A percentile compares a stretch with the other conserved stretches of the same genome.
Evolutionary conservation across 805 yeast genomes (phyloP).

Genomic region (Pichia pseudocactophila): DNA sequence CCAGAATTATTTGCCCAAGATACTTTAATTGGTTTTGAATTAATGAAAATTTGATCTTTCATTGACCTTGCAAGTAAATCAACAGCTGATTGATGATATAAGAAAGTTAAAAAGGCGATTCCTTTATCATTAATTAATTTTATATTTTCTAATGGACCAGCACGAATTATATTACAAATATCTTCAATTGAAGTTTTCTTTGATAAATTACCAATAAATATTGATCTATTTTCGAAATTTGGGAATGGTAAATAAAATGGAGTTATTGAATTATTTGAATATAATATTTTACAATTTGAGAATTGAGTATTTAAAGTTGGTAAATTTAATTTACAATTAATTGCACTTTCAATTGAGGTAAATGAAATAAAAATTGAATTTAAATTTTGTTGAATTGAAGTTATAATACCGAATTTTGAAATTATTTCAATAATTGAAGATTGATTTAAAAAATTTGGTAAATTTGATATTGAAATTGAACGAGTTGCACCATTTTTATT

Average conservation of each 20-base stretch:
- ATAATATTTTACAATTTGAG: slow-evolving; percentile 20
- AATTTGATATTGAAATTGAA: slow-evolving; percentile 10
- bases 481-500: slow-evolving; percentile 25
- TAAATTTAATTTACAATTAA: slow-evolving; percentile 34
- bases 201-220: slow-evolving; percentile 60
- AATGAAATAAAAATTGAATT: slow-evolving; percentile 28
- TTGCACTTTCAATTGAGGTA: slow-evolving; percentile 38
- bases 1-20: slow-evolving; percentile 74
- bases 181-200: slow-evolving; percentile 61
- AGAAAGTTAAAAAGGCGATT: slow-evolving; percentile 62
- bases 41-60: slow-evolving; percentile 49
- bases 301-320: slow-evolving; percentile 20
- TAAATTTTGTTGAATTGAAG: slow-evolving; percentile 25
- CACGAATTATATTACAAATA: slow-evolving; percentile 66
- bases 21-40: slow-evolving; percentile 51
- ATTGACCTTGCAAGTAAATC: slow-evolving; percentile 47
- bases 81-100: slow-evolving; percentile 55
- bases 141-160: slow-evolving; percentile 62
- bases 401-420: slow-evolving; percentile 34
- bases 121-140: slow-evolving; percentile 41
- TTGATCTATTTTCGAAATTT: slow-evolving; percentile 49
- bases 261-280: slow-evolving; percentile 25
- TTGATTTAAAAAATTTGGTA: slow-evolving; percentile 11
- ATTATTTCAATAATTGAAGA: slow-evolving; percentile 25
- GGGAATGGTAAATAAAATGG: slow-evolving; percentile 13